Evolutionary conservation across 2,329 filamentous ascomycete species (phyloP), one percentile per base, ranked within the genome.

Genomic region (Colletotrichum eleusines): DNA sequence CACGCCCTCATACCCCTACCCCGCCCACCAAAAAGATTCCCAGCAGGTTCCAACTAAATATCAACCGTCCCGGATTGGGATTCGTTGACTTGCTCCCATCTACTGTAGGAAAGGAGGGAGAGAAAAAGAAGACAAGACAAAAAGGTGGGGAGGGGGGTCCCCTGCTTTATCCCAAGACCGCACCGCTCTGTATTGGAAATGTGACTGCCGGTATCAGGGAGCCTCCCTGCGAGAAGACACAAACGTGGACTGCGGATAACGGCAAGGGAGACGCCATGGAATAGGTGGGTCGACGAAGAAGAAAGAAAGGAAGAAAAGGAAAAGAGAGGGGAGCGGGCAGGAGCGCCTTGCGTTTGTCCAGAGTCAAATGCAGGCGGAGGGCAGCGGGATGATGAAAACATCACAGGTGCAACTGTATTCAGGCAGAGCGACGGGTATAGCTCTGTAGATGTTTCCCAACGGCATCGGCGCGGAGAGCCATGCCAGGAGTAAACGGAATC

Each of bases 131-230:
- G 31, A 42, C 1, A 6, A 50, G 12, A 28, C 12, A 16, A 28
- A 7, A 50, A 8, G 6, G n/a, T 9, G 23, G 8, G 18, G 12
- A 11, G 12, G 31, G 28, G 26, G 23, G 35, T 26, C 5, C 26
- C 26, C 50, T 59, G 12, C 42, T 40, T 20, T 20, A 44, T 35
- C 46, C 46, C 57, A 35, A 62, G 57, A 61, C 48, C 9, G 14
- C 26, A 38, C 26, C 28, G 55, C 44, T 58, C 55, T 35, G 26
- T 20, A 35, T 28, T 61, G 16, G 46, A 66, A 44, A n/a, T 23
- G 20, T 20, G 33, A 18, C n/a, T 2, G 11, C 6, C 14, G 16
- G 9, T 12, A 42, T 31, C 2, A 2, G 31, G 31, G 8, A 33
- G 6, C 33, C 33, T 16, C n/a, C 53, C n/a, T 57, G n/a, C 38